Conservation (phyloP, 306 rosid genomes). For the Pachyrhizus erosus region DNA sequence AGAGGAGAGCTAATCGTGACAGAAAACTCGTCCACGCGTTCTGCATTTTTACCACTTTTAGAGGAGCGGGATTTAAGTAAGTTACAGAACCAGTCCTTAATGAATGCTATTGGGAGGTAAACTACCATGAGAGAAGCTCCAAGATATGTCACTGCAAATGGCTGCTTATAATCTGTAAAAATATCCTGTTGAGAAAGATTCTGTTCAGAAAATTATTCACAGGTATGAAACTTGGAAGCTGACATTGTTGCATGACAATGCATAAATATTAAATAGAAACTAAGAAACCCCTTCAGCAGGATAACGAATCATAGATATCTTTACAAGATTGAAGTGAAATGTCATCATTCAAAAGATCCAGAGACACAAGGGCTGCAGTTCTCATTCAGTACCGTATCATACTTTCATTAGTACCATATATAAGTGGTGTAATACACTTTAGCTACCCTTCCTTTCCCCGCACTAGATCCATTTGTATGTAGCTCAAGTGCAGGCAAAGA, state of each 20-base stretch:
- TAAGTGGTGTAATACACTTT: too few species aligned
- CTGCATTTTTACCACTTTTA: slow-evolving; percentile 72
- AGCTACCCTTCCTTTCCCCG: too few species aligned
- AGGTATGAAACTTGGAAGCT: slow-evolving; percentile 8
- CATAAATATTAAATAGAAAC: not conserved
- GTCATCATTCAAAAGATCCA: not conserved
- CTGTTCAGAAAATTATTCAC: slow-evolving; percentile 42
- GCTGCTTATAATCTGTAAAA: slow-evolving; percentile 88
- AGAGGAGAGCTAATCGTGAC: slow-evolving; percentile 50
- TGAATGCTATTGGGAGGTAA: slow-evolving; percentile 92
- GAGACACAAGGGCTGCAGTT: not conserved
- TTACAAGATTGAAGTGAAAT: not conserved
- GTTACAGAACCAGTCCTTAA: slow-evolving; percentile 94
- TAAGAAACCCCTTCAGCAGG: slow-evolving; percentile 5
- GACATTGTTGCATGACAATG: slow-evolving; percentile 25
- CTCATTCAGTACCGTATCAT: too few species aligned
- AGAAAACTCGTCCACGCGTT: slow-evolving; percentile 55
- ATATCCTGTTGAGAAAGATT: slow-evolving; percentile 68
- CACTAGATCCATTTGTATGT: too few species aligned
- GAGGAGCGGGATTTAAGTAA: slow-evolving; percentile 69
- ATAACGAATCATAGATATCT: slow-evolving; percentile 10
- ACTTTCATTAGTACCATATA: too few species aligned
- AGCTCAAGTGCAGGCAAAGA: not conserved
- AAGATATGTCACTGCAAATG: slow-evolving; percentile 95
- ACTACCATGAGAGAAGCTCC: slow-evolving; percentile 99